Evolutionary conservation across 78 protist species (phyloP).

Genomic region (Dictyostelium firmibasis): DNA sequence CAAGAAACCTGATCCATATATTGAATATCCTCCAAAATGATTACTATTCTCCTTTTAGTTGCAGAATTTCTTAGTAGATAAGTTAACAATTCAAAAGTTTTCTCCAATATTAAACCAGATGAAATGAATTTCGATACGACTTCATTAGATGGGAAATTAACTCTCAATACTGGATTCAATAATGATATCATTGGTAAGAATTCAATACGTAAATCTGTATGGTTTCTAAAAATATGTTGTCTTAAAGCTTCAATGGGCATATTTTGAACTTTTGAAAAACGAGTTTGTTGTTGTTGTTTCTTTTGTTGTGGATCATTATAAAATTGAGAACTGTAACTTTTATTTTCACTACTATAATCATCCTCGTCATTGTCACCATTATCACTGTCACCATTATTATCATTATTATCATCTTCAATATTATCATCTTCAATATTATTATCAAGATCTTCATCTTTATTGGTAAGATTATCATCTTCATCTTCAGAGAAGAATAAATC

Average conservation of each 20-base stretch:
- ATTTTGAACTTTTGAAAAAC: constrained; percentile 33
- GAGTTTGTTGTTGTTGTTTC: not conserved
- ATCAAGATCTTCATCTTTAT: too few species aligned
- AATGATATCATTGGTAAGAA: constrained; percentile 37
- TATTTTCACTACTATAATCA: not conserved
- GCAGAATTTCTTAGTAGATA: constrained; percentile 12
- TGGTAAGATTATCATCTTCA: not conserved
- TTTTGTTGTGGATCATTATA: not conserved
- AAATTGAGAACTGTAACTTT: not conserved
- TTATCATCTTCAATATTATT: too few species aligned
- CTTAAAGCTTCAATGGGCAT: constrained; percentile 47
- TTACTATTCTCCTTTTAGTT: not conserved
- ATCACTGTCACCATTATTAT: not conserved
- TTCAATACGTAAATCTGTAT: constrained; percentile 39
- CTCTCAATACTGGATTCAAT: constrained; percentile 45
- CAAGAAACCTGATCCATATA: constrained; percentile 49
- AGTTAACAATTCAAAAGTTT: constrained; percentile 38
- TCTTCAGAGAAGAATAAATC: constrained; percentile 40
- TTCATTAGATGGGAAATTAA: constrained; percentile 60
- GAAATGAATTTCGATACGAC: not conserved
- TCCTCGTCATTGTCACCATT: not conserved
- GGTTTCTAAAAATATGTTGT: constrained; percentile 46
- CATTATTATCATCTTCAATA: not conserved
- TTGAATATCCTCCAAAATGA: constrained; percentile 56
- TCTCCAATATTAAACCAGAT: constrained; percentile 5